A percentile compares a stretch with the other conserved stretches of the same genome.
These are phyloP conservation scores for Moniliella sp. DNA, from an alignment of 1,284 basidiomycete species.

Conservation along the genomic window DNA sequence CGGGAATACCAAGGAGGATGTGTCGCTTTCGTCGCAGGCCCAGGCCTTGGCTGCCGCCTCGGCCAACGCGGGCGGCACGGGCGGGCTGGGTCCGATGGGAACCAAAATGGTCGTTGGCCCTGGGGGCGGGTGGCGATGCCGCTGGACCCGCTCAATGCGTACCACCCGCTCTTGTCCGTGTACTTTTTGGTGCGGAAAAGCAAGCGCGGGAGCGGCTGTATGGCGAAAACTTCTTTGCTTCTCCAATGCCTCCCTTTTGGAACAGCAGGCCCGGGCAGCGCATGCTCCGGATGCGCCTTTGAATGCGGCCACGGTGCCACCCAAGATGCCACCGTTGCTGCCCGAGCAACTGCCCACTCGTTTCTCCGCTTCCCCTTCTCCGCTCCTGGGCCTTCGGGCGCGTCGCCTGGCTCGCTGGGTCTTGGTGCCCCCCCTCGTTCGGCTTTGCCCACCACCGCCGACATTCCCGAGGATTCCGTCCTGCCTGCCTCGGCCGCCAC, in stretches of 20 bases:
- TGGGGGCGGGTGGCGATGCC: constrained; percentile 28
- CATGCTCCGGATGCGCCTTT: neutral
- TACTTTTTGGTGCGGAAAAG: constrained; percentile 87
- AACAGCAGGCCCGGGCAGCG: neutral
- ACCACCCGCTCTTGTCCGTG: constrained; percentile 82
- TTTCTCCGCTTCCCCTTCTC: constrained; percentile 2
- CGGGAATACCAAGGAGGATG: constrained; percentile 2
- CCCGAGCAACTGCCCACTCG: constrained; percentile 1
- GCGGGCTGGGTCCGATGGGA: neutral
- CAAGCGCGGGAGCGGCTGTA: constrained; percentile 78
- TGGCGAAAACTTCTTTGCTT: constrained; percentile 78
- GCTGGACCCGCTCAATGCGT: constrained; percentile 68
- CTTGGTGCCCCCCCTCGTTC: no score
- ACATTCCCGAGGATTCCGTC: constrained; percentile 27
- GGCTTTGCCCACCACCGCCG: constrained; percentile 27
- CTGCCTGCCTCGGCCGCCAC: no score
- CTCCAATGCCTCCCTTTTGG: constrained; percentile 49
- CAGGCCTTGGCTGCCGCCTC: neutral
- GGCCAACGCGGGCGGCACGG: constrained; percentile 9
- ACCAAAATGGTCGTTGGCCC: neutral
- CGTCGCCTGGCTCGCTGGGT: no score
- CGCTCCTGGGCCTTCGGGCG: constrained; percentile 1
- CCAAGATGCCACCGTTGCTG: constrained; percentile 2
- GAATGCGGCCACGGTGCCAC: constrained; percentile 8
- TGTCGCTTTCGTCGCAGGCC: constrained; percentile 3